A percentile compares a stretch with the other conserved stretches of the same genome.
phyloP scores from a whole-genome alignment of 139 green algal genomes.

The Picochlorum sp. region DNA sequence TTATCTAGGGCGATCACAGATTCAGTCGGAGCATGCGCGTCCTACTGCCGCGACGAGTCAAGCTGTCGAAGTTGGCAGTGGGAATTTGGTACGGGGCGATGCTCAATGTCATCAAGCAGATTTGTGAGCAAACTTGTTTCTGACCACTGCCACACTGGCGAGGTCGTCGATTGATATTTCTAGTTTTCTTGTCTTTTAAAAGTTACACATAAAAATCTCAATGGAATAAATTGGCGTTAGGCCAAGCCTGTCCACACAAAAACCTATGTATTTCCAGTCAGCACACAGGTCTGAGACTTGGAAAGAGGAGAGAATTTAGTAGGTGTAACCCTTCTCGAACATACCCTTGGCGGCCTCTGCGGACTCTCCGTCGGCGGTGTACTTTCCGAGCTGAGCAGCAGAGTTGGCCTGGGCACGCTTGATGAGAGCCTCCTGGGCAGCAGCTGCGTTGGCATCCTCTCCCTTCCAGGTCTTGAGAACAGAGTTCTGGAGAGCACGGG shows the following conservation, averaged over 20 bases:
- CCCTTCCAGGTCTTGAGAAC: slow-evolving; percentile 84
- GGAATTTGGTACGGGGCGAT: too few relatives aligned
- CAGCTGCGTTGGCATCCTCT: slow-evolving; percentile 76
- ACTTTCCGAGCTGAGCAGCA: slow-evolving; percentile 92
- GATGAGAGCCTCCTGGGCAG: slow-evolving; percentile 85
- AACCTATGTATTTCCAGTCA: too few relatives aligned
- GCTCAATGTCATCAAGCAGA: too few relatives aligned
- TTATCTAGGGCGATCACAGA: neutral
- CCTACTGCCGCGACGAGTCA: neutral
- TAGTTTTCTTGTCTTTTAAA: too few relatives aligned
- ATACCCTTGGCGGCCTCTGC: slow-evolving; percentile 16
- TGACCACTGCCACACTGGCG: too few relatives aligned
- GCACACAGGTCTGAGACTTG: too few relatives aligned
- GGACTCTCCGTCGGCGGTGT: slow-evolving; percentile 44
- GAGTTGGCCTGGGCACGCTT: slow-evolving; percentile 92
- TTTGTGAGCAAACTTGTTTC: too few relatives aligned
- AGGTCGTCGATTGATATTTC: too few relatives aligned
- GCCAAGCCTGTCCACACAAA: too few relatives aligned
- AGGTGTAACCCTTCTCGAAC: slow-evolving; percentile 90
- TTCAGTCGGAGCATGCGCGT: neutral
- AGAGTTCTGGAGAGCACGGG: slow-evolving; percentile 86
- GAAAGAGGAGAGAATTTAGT: slow-evolving; percentile 41
- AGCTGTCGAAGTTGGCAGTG: too few relatives aligned
- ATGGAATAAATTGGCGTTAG: too few relatives aligned
- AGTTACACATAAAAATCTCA: too few relatives aligned